Evolutionary conservation across 768 basidiomycete species (phyloP), one percentile per base, ranked within the genome.

Genomic region (Coprinopsis marcescibilis): DNA sequence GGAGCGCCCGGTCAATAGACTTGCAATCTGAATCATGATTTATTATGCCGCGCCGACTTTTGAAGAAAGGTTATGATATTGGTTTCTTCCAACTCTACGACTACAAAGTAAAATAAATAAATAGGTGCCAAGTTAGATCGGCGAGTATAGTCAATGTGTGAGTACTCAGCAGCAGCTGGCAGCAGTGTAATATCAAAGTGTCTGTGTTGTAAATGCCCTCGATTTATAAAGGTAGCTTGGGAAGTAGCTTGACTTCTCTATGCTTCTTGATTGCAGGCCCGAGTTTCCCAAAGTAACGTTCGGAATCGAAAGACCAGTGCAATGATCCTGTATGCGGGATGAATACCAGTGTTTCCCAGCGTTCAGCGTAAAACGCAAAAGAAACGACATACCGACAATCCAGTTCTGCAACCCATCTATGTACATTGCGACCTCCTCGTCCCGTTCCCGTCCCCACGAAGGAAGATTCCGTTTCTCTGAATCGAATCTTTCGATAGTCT

Each of bases 241-340:
- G 75, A 11, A 78, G 61, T 33, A 85, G 67, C 47, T 71, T 67
- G 47, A 86, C 69, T 50, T 73, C 25, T 38, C 78, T 66, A 43
- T 69, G 63, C 52, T 69, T 64, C 65, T 81, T 83, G 42, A 85
- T 69, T 34, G 73, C 65, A 13, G 58, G 55, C 17, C 81, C 82
- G 6, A 75, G 54, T 32, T 65, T 65, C 13, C 80, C 85, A 55
- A 87, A 86, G 58, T 88, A 88, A 2, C 85, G 71, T 47, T 72
- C 69, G 1, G 78, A 77, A 61, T 76, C 71, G 60, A 84, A 85
- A 57, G 80, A 81, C 85, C 85, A 88, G 50, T 83, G 76, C 21
- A 85, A 59, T 23, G 77, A 75, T 2, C 75, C 75, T 52, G 17
- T 12, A 37, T 8, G 13, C 25, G 8, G 21, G 15, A 24, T 26